Evolutionary conservation across 768 basidiomycete genomes (phyloP), one percentile per base, ranked within the genome.

Genomic region (Boletus sp.): DNA sequence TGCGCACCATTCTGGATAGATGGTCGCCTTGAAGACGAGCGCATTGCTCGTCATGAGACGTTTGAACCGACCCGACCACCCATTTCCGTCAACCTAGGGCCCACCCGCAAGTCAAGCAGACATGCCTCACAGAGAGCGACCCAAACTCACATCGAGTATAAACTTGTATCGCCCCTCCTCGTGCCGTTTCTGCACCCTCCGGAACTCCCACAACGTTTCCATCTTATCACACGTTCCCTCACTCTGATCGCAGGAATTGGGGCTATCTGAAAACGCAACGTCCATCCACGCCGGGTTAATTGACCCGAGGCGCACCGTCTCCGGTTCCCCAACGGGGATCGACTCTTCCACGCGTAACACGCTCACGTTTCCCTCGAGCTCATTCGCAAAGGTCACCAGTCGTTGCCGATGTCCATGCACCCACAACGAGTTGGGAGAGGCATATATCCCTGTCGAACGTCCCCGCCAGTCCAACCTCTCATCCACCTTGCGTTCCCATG

Each of bases 401-500:
- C 76, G 70, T 21, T 75, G 64, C 0, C 86, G 71, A 51, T 87
- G 86, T 6, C 76, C 72, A 21, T 73, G 61, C 58, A 66, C 50
- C 86, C 85, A 87, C 6, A 71, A 70, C 8, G 75, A 70, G 1
- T 59, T 50, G 2, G 63, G 51, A 14, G 69, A 62, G 34, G 80
- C 76, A 48, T 60, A 71, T 19, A 83, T 85, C 10, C 89, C 90
- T 0, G 89, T 90, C 42, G 82, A 87, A 39, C 81, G 81, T 4
- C 90, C 90, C 38, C 90, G 76, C 90, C 90, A 91, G 38, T 83
- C 73, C 17, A 90, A 58, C 4, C 80, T 72, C 55, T 85, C 81
- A 64, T 87, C 79, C 1, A 70, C 29, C 71, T 86, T 90, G 32
- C 79, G 74, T 15, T 83, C 79, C 81, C 85, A 93, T 0, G 75